phyloP scores from a whole-genome alignment of 768 basidiomycete species.

The Gloeopeniophorella convolvens region DNA sequence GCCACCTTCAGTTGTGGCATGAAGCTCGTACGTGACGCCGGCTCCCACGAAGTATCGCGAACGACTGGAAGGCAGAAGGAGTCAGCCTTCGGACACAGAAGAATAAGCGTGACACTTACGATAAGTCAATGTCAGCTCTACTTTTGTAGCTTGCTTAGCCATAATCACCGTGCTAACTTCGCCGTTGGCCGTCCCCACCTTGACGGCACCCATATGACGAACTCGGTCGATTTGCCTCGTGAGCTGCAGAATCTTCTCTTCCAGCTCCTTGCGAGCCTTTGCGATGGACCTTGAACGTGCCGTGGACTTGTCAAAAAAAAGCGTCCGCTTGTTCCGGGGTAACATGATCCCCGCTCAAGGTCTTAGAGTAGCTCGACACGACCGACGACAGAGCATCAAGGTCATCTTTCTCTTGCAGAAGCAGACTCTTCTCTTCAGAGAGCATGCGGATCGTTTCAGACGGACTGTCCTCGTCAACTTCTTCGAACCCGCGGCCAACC shows the following conservation, averaged over 20 bases:
- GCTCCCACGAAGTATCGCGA: slow-evolving; percentile 41
- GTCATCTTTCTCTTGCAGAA: slow-evolving; percentile 35
- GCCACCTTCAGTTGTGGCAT: slow-evolving; percentile 38
- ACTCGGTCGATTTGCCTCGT: slow-evolving; percentile 35
- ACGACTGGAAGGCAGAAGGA: slow-evolving; percentile 44
- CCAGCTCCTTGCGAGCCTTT: slow-evolving; percentile 29
- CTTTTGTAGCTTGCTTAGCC: slow-evolving; percentile 30
- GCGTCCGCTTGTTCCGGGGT: slow-evolving; percentile 31
- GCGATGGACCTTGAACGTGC: slow-evolving; percentile 33
- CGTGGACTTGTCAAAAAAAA: slow-evolving; percentile 40
- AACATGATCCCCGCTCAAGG: slow-evolving; percentile 38
- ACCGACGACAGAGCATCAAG: slow-evolving; percentile 37
- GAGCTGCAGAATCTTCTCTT: slow-evolving; percentile 31
- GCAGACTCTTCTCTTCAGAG: slow-evolving; percentile 28
- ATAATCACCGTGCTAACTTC: slow-evolving; percentile 39
- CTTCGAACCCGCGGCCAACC: slow-evolving; percentile 23
- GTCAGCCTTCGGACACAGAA: no score
- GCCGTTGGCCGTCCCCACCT: slow-evolving; percentile 26
- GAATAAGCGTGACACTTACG: slow-evolving; percentile 29
- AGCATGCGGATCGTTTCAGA: slow-evolving; percentile 25
- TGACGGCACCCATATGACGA: slow-evolving; percentile 29
- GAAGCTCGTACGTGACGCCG: slow-evolving; percentile 56
- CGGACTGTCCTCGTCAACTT: slow-evolving; percentile 21
- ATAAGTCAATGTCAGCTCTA: slow-evolving; percentile 47
- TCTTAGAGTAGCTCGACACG: slow-evolving; percentile 39